Conservation (phyloP, 2,329 filamentous ascomycete species). For the Ophiognomonia clavigignenti-juglandacearum region DNA sequence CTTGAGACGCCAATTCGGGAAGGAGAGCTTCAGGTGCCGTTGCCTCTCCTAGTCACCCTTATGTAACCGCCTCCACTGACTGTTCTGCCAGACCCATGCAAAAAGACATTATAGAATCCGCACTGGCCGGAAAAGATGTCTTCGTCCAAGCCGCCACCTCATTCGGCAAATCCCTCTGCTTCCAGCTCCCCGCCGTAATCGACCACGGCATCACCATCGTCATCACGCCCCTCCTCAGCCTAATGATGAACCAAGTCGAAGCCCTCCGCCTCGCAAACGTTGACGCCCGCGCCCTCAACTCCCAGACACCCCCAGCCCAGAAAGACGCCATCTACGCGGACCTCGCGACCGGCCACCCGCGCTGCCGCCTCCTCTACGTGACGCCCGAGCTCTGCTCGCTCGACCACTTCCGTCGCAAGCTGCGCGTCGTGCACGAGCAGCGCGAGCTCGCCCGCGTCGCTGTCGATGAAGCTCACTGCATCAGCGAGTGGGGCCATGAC, state of each 20-base stretch:
- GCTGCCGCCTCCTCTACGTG: constrained; percentile 80
- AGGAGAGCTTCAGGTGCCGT: constrained; percentile 63
- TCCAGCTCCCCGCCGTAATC: constrained; percentile 84
- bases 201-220: constrained; percentile 88
- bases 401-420: constrained; percentile 68
- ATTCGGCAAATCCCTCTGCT: constrained; percentile 92
- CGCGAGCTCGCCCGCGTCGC: constrained; percentile 82
- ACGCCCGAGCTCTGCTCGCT: constrained; percentile 84
- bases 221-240: constrained; percentile 78
- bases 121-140: constrained; percentile 79
- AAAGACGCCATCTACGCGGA: constrained; percentile 70
- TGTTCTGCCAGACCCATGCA: constrained; percentile 62
- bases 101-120: constrained; percentile 79
- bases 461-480: constrained; percentile 93
- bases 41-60: background rate
- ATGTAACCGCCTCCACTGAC: background rate
- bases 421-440: constrained; percentile 72
- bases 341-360: constrained; percentile 81
- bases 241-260: constrained; percentile 95
- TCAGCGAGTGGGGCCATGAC: constrained; percentile 97
- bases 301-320: constrained; percentile 64
- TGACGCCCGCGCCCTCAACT: constrained; percentile 80
- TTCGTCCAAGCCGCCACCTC: constrained; percentile 88
- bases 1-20: constrained; percentile 67
- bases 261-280: constrained; percentile 70